Evolutionary conservation across 2,329 filamentous ascomycete genomes (phyloP).

Genomic region (Phaeosphaeria sp.): DNA sequence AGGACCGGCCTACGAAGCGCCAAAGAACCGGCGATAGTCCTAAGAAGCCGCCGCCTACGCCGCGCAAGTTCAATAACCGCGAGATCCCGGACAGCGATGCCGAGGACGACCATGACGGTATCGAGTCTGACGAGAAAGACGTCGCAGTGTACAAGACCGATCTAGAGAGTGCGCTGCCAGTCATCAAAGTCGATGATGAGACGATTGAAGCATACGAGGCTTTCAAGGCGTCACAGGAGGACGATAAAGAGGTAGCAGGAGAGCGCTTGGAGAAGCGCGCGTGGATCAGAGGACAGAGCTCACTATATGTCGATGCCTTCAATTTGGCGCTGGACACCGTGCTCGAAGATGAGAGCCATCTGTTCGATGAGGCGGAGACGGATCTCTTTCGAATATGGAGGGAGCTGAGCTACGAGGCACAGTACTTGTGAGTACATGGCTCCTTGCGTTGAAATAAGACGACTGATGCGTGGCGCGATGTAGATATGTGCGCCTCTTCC

Average conservation of each 20-base stretch:
- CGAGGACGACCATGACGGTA: slow-evolving; percentile 46
- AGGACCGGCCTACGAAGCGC: slow-evolving; percentile 52
- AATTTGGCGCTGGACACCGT: slow-evolving; percentile 91
- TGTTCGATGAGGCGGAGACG: slow-evolving; percentile 83
- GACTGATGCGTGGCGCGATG: background rate
- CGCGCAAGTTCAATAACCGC: slow-evolving; percentile 28
- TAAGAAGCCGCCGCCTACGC: slow-evolving; percentile 26
- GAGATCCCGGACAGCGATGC: slow-evolving; percentile 51
- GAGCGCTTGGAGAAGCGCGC: slow-evolving; percentile 62
- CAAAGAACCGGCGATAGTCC: slow-evolving; percentile 42
- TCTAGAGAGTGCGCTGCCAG: slow-evolving; percentile 74
- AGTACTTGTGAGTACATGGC: slow-evolving; percentile 77
- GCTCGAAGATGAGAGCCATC: slow-evolving; percentile 82
- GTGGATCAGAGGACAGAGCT: slow-evolving; percentile 81
- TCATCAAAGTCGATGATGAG: slow-evolving; percentile 68
- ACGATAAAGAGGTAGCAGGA: slow-evolving; percentile 50
- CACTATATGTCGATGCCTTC: slow-evolving; percentile 97
- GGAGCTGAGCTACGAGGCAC: slow-evolving; percentile 77
- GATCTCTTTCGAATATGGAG: slow-evolving; percentile 80
- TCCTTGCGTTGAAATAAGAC: background rate
- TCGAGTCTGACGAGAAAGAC: slow-evolving; percentile 21
- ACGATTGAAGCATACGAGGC: slow-evolving; percentile 83
- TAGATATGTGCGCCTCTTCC: slow-evolving; percentile 89
- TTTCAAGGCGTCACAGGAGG: slow-evolving; percentile 64
- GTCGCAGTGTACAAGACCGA: slow-evolving; percentile 62